phyloP scores from a whole-genome alignment of 345 rosid species.

The Populus euphratica region DNA sequence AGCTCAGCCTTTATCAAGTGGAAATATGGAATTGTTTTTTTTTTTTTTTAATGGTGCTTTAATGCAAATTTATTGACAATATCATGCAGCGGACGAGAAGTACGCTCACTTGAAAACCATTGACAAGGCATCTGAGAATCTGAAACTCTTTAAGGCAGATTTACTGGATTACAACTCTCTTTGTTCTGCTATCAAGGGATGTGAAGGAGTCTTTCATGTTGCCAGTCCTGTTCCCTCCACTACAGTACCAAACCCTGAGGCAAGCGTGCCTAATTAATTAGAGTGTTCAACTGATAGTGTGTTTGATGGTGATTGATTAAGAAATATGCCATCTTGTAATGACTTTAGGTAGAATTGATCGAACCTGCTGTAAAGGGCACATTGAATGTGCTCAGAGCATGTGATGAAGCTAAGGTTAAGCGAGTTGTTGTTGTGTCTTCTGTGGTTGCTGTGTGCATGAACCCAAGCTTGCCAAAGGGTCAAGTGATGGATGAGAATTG shows the following conservation, averaged over 20 bases:
- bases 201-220: constrained; percentile 63
- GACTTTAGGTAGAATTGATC: constrained; percentile 44
- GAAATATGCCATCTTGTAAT: not conserved
- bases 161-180: constrained; percentile 49
- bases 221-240: constrained; percentile 59
- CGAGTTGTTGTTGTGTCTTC: constrained; percentile 72
- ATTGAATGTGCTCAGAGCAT: constrained; percentile 58
- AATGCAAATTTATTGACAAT: not conserved
- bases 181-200: constrained; percentile 46
- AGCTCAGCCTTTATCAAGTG: too few relatives aligned
- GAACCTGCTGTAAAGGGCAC: constrained; percentile 72
- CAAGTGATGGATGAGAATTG: constrained; percentile 48
- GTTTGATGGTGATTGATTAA: not conserved
- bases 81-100: constrained; percentile 42
- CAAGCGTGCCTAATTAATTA: not conserved
- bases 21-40: not conserved
- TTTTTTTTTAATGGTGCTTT: not conserved
- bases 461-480: constrained; percentile 55
- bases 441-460: constrained; percentile 39
- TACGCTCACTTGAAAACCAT: constrained; percentile 47
- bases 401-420: constrained; percentile 50
- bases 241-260: constrained; percentile 39
- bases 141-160: constrained; percentile 65
- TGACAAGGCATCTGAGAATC: constrained; percentile 50
- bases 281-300: not conserved